Conservation (phyloP, 305 asterid species). For the Lippia alba region DNA sequence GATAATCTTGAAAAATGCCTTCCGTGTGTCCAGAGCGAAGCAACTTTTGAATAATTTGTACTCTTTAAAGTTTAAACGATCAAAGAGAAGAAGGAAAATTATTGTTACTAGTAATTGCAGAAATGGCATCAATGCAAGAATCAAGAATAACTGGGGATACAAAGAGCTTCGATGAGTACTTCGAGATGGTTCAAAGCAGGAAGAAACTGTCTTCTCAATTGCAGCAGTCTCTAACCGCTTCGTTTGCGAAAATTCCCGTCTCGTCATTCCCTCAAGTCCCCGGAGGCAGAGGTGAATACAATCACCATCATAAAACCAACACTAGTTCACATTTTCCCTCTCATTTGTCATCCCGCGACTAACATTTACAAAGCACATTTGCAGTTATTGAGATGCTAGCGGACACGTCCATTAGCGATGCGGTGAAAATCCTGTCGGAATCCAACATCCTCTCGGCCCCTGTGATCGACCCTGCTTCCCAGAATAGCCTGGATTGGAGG, state of each 20-base stretch:
- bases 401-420: slow-evolving; percentile 63
- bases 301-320: background rate
- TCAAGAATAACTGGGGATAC: slow-evolving; percentile 23
- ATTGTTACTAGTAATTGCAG: slow-evolving; percentile 7
- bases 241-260: slow-evolving; percentile 73
- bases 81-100: background rate
- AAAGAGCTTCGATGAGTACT: slow-evolving; percentile 68
- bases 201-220: slow-evolving; percentile 62
- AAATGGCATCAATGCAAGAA: slow-evolving; percentile 50
- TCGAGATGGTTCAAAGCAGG: slow-evolving; percentile 66
- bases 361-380: background rate
- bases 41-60: too few relatives aligned
- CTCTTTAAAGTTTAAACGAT: too few relatives aligned
- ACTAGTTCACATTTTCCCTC: background rate
- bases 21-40: too few relatives aligned
- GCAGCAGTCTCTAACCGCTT: slow-evolving; percentile 67
- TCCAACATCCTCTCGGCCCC: slow-evolving; percentile 86
- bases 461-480: slow-evolving; percentile 55
- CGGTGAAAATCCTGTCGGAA: slow-evolving; percentile 71
- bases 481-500: slow-evolving; percentile 60
- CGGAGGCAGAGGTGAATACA: slow-evolving; percentile 71
- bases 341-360: background rate
- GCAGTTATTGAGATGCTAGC: slow-evolving; percentile 78
- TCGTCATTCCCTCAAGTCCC: slow-evolving; percentile 84
- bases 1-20: too few relatives aligned